Base-by-base conservation (phyloP, 1,284 basidiomycete genomes). In the Ustilago shanxiensis region DNA sequence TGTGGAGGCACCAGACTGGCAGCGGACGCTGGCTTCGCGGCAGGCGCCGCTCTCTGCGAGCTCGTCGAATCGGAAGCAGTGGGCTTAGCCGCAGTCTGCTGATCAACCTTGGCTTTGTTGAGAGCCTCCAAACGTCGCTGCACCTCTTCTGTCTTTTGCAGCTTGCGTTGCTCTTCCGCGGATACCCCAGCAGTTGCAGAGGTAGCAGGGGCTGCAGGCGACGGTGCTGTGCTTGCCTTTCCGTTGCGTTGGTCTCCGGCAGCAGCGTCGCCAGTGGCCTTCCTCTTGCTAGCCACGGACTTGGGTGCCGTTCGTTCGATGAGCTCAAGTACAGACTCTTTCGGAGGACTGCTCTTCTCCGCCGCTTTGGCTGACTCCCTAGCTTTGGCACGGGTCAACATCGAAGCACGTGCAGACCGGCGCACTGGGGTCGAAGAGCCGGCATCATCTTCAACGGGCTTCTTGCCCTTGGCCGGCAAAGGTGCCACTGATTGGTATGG, bases 251-350 rank as follows among this genome's bases (percentile, higher is more conserved):
- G 55, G 4, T 47, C 28, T 24, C 56, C 66, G 1, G 58, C 5
- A 1, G 16, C 5, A 1, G 16, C 45, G 4, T 64, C 62, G 47
- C 8, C 49, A 10, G 59, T 31, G 5, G 53, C 56, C 37, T 72
- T 74, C 13, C 58, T 54, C 59, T 67, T 59, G 39, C 54, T 72
- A 6, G 69, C 56, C 41, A 41, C 20, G 7, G 56, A 44, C 57
- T 70, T 63, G 16, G 78, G 79, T 22, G 78, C 81, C 0, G 79
- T 83, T 9, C 81, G 72, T 58, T 81, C 77, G 31, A 83, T 79
- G 37, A 80, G 66, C 8, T 83, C 81, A 3, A 83, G 75, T 11
- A 81, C 69, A 13, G 81, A 79, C 18, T 72, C 74, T 31, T 73
- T 77, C 50, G 77, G 72, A 9, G 67, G 69, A 11, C 77, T 78